Percentiles rank a stretch among this genome's conserved stretches.
Conservation (phyloP, 1,284 basidiomycete genomes). For the Moesziomyces parantarcticus region DNA sequence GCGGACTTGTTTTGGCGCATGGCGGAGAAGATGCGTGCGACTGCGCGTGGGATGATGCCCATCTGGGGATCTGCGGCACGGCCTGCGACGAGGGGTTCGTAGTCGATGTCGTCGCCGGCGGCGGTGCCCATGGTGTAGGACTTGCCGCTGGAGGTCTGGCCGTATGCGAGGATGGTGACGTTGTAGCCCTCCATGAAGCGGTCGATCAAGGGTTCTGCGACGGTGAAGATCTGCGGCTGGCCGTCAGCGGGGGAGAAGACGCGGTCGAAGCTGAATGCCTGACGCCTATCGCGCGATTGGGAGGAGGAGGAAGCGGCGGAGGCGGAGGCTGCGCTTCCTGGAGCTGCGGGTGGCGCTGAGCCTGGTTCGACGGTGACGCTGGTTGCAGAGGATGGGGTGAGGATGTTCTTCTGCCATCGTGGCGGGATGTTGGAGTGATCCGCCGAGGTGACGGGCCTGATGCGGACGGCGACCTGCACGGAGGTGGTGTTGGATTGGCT, state of each 20-base stretch:
- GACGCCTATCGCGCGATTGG: conserved; percentile 74
- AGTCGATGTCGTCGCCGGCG: conserved; percentile 50
- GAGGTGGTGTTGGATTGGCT: conserved; percentile 27
- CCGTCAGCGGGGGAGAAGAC: conserved; percentile 85
- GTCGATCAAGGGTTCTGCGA: conserved; percentile 84
- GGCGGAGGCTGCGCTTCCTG: conserved; percentile 70
- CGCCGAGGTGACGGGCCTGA: conserved; percentile 85
- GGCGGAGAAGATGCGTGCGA: conserved; percentile 86
- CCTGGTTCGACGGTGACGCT: conserved; percentile 56
- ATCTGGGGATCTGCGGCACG: conserved; percentile 53
- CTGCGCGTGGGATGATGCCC: conserved; percentile 94
- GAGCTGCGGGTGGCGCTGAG: conserved; percentile 38
- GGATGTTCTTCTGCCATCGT: conserved; percentile 89
- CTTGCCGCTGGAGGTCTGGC: conserved; percentile 96
- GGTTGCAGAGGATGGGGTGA: conserved; percentile 72
- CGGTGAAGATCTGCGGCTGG: conserved; percentile 85
- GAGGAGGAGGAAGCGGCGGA: conserved; percentile 63
- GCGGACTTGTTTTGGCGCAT: conserved; percentile 73
- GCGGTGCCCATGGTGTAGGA: conserved; percentile 86
- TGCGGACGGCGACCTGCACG: conserved; percentile 77
- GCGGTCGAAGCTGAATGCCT: conserved; percentile 91
- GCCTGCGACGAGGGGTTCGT: conserved; percentile 55
- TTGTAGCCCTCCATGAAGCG: conserved; percentile 96
- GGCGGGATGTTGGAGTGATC: conserved; percentile 83
- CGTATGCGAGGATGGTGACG: conserved; percentile 96